These are phyloP conservation scores for Zygnema cylindricum DNA, from an alignment of 139 green algal species.

Conservation along the genomic window DNA sequence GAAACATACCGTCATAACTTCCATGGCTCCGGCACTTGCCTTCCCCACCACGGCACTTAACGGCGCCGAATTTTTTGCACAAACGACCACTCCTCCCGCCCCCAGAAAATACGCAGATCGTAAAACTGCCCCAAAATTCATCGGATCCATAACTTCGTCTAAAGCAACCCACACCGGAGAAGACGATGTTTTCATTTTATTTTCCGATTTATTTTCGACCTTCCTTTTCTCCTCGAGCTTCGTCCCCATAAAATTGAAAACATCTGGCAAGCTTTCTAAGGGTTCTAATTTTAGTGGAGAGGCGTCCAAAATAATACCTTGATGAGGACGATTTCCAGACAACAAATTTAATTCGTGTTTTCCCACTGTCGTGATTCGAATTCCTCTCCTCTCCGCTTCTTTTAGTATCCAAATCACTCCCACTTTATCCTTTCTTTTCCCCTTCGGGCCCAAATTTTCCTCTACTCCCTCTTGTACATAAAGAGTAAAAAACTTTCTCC, in stretches of 20 bases:
- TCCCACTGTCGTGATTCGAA: neutral
- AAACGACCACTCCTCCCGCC: conserved; percentile 80
- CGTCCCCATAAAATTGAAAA: neutral
- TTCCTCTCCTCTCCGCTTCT: conserved; percentile 5
- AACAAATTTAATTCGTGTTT: conserved; percentile 93
- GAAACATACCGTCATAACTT: conserved; percentile 67
- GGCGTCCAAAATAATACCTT: conserved; percentile 76
- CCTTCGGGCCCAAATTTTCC: neutral
- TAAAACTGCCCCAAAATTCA: conserved; percentile 92
- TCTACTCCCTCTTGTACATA: conserved; percentile 21
- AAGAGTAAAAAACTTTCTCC: conserved; percentile 40
- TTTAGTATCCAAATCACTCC: conserved; percentile 23
- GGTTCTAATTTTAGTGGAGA: conserved; percentile 70
- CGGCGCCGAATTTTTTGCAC: conserved; percentile 82
- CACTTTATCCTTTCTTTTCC: conserved; percentile 41
- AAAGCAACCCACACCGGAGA: conserved; percentile 79
- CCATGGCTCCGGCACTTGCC: conserved; percentile 84
- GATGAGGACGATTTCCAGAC: conserved; percentile 78
- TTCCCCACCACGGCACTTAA: conserved; percentile 83
- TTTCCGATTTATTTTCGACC: too few species aligned
- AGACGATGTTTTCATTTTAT: too few species aligned
- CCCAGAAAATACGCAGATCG: conserved; percentile 87
- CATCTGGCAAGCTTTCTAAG: conserved; percentile 69
- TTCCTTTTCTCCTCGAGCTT: neutral
- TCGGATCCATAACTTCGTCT: conserved; percentile 81